Percentiles rank a stretch among this genome's conserved stretches.
phyloP scores from a whole-genome alignment of 352 stramenopile genomes.

The Blastocystis sp. region DNA sequence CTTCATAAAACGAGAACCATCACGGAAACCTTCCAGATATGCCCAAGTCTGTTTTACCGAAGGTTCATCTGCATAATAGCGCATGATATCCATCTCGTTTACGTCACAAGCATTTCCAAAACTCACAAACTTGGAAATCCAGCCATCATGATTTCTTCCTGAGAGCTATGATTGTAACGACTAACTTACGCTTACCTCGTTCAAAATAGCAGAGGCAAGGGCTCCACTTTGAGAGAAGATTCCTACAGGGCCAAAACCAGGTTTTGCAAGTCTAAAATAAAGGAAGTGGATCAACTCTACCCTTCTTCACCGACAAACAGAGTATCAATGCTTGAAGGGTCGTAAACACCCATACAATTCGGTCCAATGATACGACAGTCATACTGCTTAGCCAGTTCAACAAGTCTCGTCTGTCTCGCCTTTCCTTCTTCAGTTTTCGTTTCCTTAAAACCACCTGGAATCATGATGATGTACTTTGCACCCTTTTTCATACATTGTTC shows the following conservation, averaged over 20 bases:
- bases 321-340: constrained; percentile 47
- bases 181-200: constrained; percentile 21
- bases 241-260: constrained; percentile 37
- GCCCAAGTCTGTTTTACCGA: constrained; percentile 54
- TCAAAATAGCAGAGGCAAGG: constrained; percentile 42
- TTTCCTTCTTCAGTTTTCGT: constrained; percentile 56
- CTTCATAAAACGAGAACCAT: constrained; percentile 30
- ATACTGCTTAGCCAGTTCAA: constrained; percentile 41
- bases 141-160: constrained; percentile 32
- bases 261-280: constrained; percentile 51
- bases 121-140: constrained; percentile 62
- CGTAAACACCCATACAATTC: constrained; percentile 62
- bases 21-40: constrained; percentile 59
- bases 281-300: not conserved
- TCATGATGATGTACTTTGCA: constrained; percentile 60
- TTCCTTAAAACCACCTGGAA: constrained; percentile 58
- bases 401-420: constrained; percentile 19
- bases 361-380: constrained; percentile 54
- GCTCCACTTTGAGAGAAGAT: constrained; percentile 56
- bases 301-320: constrained; percentile 53
- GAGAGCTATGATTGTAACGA: not conserved
- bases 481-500: constrained; percentile 62
- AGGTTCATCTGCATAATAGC: constrained; percentile 41
- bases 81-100: constrained; percentile 52
- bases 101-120: constrained; percentile 61